A percentile compares a stretch with the other conserved stretches of the same genome.
These are phyloP conservation scores for Candida dendrica DNA, from an alignment of 805 yeast genomes.

Conservation along the genomic window DNA sequence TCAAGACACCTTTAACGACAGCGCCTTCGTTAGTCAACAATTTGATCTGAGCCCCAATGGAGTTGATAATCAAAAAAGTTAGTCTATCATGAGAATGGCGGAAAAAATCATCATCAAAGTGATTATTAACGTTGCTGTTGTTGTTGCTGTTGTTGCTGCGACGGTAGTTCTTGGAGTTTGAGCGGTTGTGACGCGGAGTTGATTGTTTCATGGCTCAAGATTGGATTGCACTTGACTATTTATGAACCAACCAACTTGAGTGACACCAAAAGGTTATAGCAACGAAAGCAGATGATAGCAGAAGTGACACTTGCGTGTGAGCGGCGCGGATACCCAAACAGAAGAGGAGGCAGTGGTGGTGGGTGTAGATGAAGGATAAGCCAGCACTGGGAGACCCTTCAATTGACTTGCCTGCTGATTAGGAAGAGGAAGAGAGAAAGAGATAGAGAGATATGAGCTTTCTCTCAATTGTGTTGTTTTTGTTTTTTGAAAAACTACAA, in stretches of 20 bases:
- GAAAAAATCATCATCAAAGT: constrained; percentile 21
- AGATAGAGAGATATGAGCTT: background rate
- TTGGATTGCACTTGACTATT: background rate
- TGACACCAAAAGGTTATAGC: too few relatives aligned
- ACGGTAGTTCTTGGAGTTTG: background rate
- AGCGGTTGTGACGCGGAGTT: background rate
- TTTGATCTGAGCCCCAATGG: constrained; percentile 51
- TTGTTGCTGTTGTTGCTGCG: background rate
- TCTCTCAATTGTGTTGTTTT: background rate
- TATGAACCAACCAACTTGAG: too few relatives aligned
- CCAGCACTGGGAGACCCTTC: too few relatives aligned
- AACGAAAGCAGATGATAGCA: too few relatives aligned
- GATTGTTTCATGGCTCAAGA: background rate
- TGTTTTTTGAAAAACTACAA: background rate
- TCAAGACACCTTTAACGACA: constrained; percentile 49
- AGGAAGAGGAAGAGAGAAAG: too few relatives aligned
- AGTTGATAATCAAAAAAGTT: constrained; percentile 44
- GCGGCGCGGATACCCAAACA: too few relatives aligned
- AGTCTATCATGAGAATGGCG: constrained; percentile 41
- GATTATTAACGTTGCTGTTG: constrained; percentile 1
- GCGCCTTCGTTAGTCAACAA: constrained; percentile 61
- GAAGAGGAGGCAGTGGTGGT: too few relatives aligned
- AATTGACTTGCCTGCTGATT: background rate
- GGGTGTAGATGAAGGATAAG: too few relatives aligned
- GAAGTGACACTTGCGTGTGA: too few relatives aligned